A percentile compares a stretch with the other conserved stretches of the same genome.
phyloP scores from a whole-genome alignment of 2,329 filamentous ascomycete genomes.

The Aspergillus pseudonomiae region DNA sequence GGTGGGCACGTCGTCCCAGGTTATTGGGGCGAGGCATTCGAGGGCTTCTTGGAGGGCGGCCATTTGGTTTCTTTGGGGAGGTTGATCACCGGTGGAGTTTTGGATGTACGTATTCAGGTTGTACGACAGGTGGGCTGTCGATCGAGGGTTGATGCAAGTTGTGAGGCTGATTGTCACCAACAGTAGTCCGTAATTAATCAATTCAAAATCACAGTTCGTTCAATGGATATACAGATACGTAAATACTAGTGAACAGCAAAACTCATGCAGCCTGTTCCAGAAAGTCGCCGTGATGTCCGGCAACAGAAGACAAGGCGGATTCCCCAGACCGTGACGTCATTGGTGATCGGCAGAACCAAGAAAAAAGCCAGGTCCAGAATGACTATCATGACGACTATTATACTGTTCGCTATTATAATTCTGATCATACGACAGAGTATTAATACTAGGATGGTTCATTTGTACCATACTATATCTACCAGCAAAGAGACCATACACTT shows the following conservation, averaged over 20 bases:
- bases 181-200: neutral
- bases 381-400: too few species aligned
- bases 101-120: neutral
- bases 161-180: neutral
- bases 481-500: neutral
- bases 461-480: too few species aligned
- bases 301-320: neutral
- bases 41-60: slow-evolving; percentile 62
- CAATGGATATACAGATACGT: neutral
- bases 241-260: neutral
- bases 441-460: neutral
- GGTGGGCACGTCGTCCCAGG: slow-evolving; percentile 55
- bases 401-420: too few species aligned
- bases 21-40: slow-evolving; percentile 58
- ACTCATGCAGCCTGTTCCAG: neutral
- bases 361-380: too few species aligned
- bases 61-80: slow-evolving; percentile 44
- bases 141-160: neutral
- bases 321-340: slow-evolving; percentile 9
- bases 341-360: neutral
- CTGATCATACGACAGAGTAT: neutral
- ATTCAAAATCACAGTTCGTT: neutral
- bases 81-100: neutral
- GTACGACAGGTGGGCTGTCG: neutral
- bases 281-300: neutral